Evolutionary conservation across 345 rosid species (phyloP).

Genomic region (rapeseed (Brassica napus)): DNA sequence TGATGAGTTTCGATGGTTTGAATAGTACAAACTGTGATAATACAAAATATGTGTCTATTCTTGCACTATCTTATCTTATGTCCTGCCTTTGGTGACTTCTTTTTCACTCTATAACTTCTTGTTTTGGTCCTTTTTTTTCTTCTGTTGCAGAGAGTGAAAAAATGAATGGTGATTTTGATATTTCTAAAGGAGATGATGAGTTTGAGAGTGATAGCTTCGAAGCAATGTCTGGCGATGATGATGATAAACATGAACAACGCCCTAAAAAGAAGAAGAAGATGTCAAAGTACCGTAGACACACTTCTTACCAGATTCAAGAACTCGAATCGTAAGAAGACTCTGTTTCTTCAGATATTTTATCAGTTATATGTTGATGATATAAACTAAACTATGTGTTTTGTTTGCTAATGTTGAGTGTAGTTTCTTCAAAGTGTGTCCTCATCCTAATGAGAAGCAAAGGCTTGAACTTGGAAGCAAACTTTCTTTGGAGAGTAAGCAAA

Average conservation of each 20-base stretch:
- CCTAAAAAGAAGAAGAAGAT: conserved; percentile 34
- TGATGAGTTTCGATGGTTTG: conserved; percentile 43
- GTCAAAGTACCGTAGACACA: conserved; percentile 69
- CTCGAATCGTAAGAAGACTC: conserved; percentile 61
- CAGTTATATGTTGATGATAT: neutral
- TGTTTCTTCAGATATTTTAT: neutral
- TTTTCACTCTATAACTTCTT: conserved; percentile 18
- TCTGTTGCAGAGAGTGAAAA: conserved; percentile 42
- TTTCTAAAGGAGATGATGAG: conserved; percentile 53
- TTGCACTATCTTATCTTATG: conserved; percentile 35
- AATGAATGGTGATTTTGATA: conserved; percentile 51
- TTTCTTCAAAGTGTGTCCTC: conserved; percentile 67
- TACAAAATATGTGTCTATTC: conserved; percentile 12
- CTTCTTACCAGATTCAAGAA: conserved; percentile 67
- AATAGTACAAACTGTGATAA: conserved; percentile 19
- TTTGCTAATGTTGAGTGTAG: conserved; percentile 28
- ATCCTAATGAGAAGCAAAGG: conserved; percentile 75
- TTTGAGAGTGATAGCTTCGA: conserved; percentile 63
- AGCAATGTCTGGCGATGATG: conserved; percentile 61
- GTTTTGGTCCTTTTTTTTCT: conserved; percentile 3
- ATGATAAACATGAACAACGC: conserved; percentile 45
- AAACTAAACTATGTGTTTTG: neutral
- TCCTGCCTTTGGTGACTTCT: conserved; percentile 12
- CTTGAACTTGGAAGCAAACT: conserved; percentile 55
- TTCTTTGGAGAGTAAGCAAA: conserved; percentile 56